phyloP scores from a whole-genome alignment of 1,139 yeast genomes.

The Yamadazyma taylorii region DNA sequence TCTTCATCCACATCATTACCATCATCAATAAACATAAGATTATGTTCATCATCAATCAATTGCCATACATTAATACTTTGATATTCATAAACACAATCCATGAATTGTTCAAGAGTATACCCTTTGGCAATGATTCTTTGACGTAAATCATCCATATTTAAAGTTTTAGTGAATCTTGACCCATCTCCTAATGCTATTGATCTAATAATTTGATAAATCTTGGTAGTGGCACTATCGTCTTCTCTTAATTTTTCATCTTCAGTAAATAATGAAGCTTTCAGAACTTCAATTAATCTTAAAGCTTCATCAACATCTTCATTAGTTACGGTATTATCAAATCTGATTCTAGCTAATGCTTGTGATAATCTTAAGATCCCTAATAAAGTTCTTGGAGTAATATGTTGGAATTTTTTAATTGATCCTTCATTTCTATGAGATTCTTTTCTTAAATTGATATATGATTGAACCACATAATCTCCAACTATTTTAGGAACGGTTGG shows the following conservation, averaged over 20 bases:
- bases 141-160: conserved; percentile 60
- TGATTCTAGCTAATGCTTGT: conserved; percentile 88
- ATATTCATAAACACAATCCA: conserved; percentile 74
- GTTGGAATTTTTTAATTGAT: conserved; percentile 75
- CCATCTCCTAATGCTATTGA: conserved; percentile 52
- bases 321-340: conserved; percentile 73
- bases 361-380: conserved; percentile 89
- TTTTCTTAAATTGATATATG: conserved; percentile 90
- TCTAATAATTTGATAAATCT: conserved; percentile 61
- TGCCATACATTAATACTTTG: conserved; percentile 77
- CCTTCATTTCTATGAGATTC: conserved; percentile 81
- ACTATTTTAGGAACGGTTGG: conserved; percentile 88
- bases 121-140: conserved; percentile 82
- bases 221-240: conserved; percentile 53
- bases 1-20: conserved; percentile 10
- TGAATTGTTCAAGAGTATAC: conserved; percentile 75
- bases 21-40: conserved; percentile 42
- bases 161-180: conserved; percentile 33
- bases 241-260: conserved; percentile 52
- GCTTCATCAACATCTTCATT: conserved; percentile 94
- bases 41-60: conserved; percentile 63
- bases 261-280: conserved; percentile 74
- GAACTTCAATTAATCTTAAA: conserved; percentile 77
- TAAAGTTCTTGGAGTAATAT: conserved; percentile 93
- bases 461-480: conserved; percentile 82